phyloP scores from a whole-genome alignment of 768 basidiomycete genomes.

The Xerocomellus intermedius region DNA sequence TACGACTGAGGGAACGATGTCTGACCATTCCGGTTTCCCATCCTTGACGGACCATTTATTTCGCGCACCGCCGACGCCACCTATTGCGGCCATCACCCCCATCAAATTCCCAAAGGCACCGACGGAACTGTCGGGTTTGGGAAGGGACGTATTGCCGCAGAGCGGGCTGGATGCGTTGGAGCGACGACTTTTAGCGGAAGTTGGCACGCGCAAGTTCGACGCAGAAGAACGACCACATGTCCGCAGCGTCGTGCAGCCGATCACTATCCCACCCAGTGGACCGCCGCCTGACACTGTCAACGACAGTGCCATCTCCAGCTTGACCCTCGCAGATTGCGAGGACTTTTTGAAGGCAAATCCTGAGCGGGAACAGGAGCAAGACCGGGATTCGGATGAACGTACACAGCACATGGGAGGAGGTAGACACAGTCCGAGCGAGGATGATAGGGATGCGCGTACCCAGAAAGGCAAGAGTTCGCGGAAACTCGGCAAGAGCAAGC shows the following conservation, averaged over 20 bases:
- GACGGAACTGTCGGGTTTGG: slow-evolving; percentile 24
- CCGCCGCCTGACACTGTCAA: slow-evolving; percentile 30
- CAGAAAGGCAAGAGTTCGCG: slow-evolving; percentile 29
- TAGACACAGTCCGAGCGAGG: slow-evolving; percentile 28
- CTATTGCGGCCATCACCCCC: slow-evolving; percentile 43
- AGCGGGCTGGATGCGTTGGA: slow-evolving; percentile 76
- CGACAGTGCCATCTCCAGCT: slow-evolving; percentile 48
- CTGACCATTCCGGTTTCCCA: slow-evolving; percentile 5
- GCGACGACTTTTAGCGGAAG: slow-evolving; percentile 62
- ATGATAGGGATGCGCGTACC: slow-evolving; percentile 30
- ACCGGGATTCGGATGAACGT: slow-evolving; percentile 33
- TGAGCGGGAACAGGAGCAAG: slow-evolving; percentile 29
- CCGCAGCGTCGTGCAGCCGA: slow-evolving; percentile 38
- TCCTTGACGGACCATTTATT: slow-evolving; percentile 15
- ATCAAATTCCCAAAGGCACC: slow-evolving; percentile 37
- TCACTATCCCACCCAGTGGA: slow-evolving; percentile 35
- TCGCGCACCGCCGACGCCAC: slow-evolving; percentile 50
- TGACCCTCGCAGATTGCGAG: slow-evolving; percentile 38
- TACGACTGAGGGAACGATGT: slow-evolving; percentile 8
- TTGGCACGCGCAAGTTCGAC: slow-evolving; percentile 60
- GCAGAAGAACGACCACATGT: slow-evolving; percentile 34
- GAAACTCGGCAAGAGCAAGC: slow-evolving; percentile 24
- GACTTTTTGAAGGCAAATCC: slow-evolving; percentile 12
- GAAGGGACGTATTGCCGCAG: slow-evolving; percentile 31
- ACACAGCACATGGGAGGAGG: slow-evolving; percentile 30